Base-by-base conservation (phyloP, 2,329 filamentous ascomycete genomes). In the Dothidotthia symphoricarpi region DNA sequence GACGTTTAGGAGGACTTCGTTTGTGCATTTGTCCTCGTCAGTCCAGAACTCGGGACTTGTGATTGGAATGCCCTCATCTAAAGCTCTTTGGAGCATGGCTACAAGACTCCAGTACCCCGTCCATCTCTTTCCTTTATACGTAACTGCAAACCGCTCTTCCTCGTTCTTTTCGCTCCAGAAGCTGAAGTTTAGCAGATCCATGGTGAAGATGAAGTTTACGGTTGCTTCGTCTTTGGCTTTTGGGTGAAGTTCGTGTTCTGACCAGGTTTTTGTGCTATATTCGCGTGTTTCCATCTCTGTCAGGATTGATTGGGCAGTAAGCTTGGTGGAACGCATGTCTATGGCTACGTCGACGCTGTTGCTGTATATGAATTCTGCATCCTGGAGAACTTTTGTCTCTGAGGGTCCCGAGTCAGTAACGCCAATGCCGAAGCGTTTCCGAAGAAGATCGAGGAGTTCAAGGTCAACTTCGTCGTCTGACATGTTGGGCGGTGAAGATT, bases 61-160 rank as follows among this genome's bases (percentile, higher is more conserved):
- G 42, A 98, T 94, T 12, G 89, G 86, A 38, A 95, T 87, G 38
- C 77, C 87, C 74, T 96, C 90, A 34, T 97, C 89, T 28, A 97
- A 70, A 2, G 89, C 94, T 55, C 93, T 76, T 66, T 90, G 87
- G 55, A 98, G 67, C 15, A 86, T 80, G 16, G 93, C 93, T 14
- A 97, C 88, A 39, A 98, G 70, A 64, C 89, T 95, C 83, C 87
- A 95, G 67, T 98, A 98, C 3, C 93, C 93, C 0, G 89, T 96
- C 88, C 89, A 97, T 40, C 69, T 80, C 66, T 80, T 83, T 17
- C 81, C 89, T 30, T 77, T 78, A 67, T 96, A 97, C 40, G 87
- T 83, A 28, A 98, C 78, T 8, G 85, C 78, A 65, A 91, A 98
- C 9, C 88, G 77, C 55, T 91, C 82, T 4, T 81, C 76, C 9